A percentile compares a stretch with the other conserved stretches of the same genome.
phyloP scores from a whole-genome alignment of 495 filamentous ascomycete species.

The Lepidopterella palustris region DNA sequence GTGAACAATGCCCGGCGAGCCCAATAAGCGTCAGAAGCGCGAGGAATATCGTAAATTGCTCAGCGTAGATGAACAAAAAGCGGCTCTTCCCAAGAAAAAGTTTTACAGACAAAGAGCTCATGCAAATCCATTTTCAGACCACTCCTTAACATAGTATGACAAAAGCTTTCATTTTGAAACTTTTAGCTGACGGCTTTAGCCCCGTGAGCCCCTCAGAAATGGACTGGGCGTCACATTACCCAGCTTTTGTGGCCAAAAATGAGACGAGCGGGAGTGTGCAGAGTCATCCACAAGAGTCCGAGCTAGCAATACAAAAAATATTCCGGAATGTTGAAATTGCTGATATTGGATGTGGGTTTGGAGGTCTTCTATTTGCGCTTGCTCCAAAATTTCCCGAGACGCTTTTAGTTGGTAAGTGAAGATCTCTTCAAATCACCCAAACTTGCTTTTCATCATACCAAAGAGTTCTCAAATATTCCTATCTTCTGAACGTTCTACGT shows the following conservation, averaged over 20 bases:
- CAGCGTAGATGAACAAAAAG: conserved; percentile 24
- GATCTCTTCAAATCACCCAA: not conserved
- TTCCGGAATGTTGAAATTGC: conserved; percentile 77
- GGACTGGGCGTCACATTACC: conserved; percentile 85
- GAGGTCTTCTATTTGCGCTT: conserved; percentile 81
- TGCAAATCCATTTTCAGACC: conserved; percentile 96
- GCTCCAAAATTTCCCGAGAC: conserved; percentile 74
- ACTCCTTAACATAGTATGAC: conserved; percentile 71
- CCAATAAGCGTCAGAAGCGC: conserved; percentile 66
- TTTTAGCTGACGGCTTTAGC: conserved; percentile 41
- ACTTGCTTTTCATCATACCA: not conserved
- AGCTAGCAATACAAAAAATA: conserved; percentile 37
- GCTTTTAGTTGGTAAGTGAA: conserved; percentile 62
- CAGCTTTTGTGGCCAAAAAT: conserved; percentile 50
- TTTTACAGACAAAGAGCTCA: conserved; percentile 95
- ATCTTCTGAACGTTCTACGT: not conserved
- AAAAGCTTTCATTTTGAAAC: conserved; percentile 16
- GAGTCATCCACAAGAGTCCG: not conserved
- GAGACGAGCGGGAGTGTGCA: conserved; percentile 11
- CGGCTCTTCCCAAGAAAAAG: conserved; percentile 76
- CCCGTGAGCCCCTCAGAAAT: conserved; percentile 75
- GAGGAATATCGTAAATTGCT: conserved; percentile 57
- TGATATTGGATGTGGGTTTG: conserved; percentile 96
- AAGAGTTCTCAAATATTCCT: conserved; percentile 5
- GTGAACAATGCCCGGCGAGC: conserved; percentile 44